phyloP scores from a whole-genome alignment of 495 filamentous ascomycete species.

The Massariosphaeria phaeospora region DNA sequence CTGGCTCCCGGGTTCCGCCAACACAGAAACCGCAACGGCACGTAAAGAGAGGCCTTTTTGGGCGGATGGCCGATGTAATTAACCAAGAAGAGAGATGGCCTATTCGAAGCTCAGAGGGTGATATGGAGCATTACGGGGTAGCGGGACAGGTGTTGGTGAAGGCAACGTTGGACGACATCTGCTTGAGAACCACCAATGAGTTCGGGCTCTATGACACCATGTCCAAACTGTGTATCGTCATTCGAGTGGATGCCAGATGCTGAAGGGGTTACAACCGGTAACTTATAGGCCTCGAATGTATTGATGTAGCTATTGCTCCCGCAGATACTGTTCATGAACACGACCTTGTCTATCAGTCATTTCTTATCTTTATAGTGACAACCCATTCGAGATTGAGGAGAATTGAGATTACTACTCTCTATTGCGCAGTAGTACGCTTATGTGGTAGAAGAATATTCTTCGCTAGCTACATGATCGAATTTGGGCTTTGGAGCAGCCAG shows the following conservation, averaged over 20 bases:
- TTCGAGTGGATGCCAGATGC: slow-evolving; percentile 23
- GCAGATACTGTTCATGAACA: no score
- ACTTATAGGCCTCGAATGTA: no score
- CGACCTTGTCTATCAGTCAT: no score
- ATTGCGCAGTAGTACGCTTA: no score
- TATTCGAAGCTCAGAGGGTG: slow-evolving; percentile 1
- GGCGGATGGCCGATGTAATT: slow-evolving; percentile 2
- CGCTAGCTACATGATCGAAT: no score
- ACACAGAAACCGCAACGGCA: background rate
- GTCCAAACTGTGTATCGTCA: slow-evolving; percentile 26
- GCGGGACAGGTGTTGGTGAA: slow-evolving; percentile 10
- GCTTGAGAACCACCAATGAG: slow-evolving; percentile 25
- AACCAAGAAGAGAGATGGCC: background rate
- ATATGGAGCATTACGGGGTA: background rate
- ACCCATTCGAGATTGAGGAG: no score
- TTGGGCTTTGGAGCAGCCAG: no score
- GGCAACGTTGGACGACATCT: slow-evolving; percentile 25
- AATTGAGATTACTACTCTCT: no score
- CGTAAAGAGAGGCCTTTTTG: slow-evolving; percentile 13
- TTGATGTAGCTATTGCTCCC: no score
- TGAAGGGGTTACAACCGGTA: no score
- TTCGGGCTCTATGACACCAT: slow-evolving; percentile 34
- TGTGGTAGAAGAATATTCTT: no score
- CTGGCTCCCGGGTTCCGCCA: background rate
- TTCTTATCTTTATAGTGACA: no score